A percentile compares a stretch with the other conserved stretches of the same genome.
phyloP scores from a whole-genome alignment of 2,329 filamentous ascomycete genomes.

The Arthrobotrys megalospora region DNA sequence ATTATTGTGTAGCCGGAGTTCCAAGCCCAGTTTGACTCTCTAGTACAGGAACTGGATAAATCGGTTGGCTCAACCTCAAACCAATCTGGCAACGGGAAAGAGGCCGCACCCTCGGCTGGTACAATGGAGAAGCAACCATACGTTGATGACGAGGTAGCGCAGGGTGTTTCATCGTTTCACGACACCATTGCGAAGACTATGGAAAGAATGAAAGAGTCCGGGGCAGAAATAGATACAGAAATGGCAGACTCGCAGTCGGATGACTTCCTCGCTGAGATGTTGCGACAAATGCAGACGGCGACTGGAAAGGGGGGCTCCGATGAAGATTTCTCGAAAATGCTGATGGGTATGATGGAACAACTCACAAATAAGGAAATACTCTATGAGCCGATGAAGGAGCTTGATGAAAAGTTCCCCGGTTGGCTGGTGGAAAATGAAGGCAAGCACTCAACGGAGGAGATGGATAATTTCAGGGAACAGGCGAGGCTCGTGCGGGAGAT shows the following conservation, averaged over 20 bases:
- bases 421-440: conserved; percentile 86
- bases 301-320: conserved; percentile 75
- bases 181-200: conserved; percentile 94
- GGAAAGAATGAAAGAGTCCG: conserved; percentile 93
- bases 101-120: conserved; percentile 54
- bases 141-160: conserved; percentile 63
- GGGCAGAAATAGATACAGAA: conserved; percentile 82
- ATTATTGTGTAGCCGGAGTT: conserved; percentile 73
- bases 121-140: conserved; percentile 63
- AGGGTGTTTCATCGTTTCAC: conserved; percentile 75
- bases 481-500: conserved; percentile 85
- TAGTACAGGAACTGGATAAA: conserved; percentile 80
- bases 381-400: conserved; percentile 98
- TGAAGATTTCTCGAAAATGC: conserved; percentile 92
- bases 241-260: conserved; percentile 77
- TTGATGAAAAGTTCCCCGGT: conserved; percentile 89
- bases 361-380: conserved; percentile 98
- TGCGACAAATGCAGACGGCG: conserved; percentile 85
- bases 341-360: conserved; percentile 99
- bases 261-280: conserved; percentile 90
- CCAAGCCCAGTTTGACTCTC: conserved; percentile 82
- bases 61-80: conserved; percentile 67
- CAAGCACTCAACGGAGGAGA: conserved; percentile 78
- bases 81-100: conserved; percentile 62
- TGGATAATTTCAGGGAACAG: conserved; percentile 86